phyloP scores from a whole-genome alignment of 1,139 yeast species.

The Blastobotrys buckinghamii region DNA sequence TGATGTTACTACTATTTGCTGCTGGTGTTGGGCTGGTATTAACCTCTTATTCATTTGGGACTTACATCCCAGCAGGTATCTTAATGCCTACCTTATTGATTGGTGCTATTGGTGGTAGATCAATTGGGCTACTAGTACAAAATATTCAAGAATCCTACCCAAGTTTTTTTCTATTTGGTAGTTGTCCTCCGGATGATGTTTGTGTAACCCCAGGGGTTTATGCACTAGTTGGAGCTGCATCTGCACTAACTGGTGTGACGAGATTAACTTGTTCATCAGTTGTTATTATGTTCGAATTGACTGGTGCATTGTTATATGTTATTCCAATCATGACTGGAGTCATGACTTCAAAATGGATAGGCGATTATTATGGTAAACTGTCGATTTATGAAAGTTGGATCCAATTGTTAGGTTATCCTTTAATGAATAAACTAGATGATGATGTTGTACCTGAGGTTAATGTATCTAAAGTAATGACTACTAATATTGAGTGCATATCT shows the following conservation, averaged over 20 bases:
- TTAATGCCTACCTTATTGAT: slow-evolving; percentile 65
- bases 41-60: slow-evolving; percentile 60
- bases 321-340: slow-evolving; percentile 80
- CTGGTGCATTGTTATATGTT: slow-evolving; percentile 86
- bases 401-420: slow-evolving; percentile 36
- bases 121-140: slow-evolving; percentile 54
- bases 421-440: slow-evolving; percentile 34
- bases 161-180: slow-evolving; percentile 25
- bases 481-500: slow-evolving; percentile 26
- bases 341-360: slow-evolving; percentile 43
- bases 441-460: slow-evolving; percentile 33
- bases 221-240: slow-evolving; percentile 96
- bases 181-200: slow-evolving; percentile 42
- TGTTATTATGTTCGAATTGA: slow-evolving; percentile 90
- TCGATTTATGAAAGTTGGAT: slow-evolving; percentile 44
- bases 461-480: slow-evolving; percentile 32
- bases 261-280: slow-evolving; percentile 89
- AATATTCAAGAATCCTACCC: slow-evolving; percentile 29
- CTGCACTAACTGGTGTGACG: slow-evolving; percentile 90
- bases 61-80: slow-evolving; percentile 67
- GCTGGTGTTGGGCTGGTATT: slow-evolving; percentile 50
- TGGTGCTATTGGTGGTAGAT: slow-evolving; percentile 67
- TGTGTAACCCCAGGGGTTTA: slow-evolving; percentile 91
- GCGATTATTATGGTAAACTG: slow-evolving; percentile 36
- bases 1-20: slow-evolving; percentile 39